phyloP scores from a whole-genome alignment of 2,329 filamentous ascomycete genomes.

The Fusarium ramigenum region DNA sequence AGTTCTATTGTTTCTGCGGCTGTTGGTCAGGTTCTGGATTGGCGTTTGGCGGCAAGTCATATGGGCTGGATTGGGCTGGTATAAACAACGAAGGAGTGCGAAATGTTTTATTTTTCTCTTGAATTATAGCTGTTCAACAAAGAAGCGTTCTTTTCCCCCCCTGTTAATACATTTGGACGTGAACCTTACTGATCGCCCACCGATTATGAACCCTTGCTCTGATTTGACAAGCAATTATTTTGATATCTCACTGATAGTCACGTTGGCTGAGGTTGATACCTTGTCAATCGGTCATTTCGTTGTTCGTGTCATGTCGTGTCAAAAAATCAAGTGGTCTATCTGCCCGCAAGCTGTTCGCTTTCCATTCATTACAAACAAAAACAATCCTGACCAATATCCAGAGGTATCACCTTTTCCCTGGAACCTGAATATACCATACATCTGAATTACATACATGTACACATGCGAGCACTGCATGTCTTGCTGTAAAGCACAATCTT shows the following conservation, averaged over 20 bases:
- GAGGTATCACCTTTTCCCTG: neutral
- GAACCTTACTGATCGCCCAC: neutral
- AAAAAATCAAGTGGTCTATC: constrained; percentile 29
- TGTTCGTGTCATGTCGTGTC: constrained; percentile 31
- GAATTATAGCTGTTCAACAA: constrained; percentile 37
- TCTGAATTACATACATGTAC: constrained; percentile 14
- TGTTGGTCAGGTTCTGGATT: constrained; percentile 37
- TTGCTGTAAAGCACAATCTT: neutral
- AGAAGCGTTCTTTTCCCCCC: constrained; percentile 25
- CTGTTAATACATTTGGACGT: neutral
- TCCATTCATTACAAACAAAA: constrained; percentile 14
- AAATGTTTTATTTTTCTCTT: constrained; percentile 25
- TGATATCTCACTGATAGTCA: neutral
- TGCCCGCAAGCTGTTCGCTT: constrained; percentile 15
- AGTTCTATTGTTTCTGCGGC: constrained; percentile 21
- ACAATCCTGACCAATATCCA: neutral
- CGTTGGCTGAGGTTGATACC: neutral
- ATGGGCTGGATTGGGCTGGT: constrained; percentile 21
- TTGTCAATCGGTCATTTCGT: constrained; percentile 20
- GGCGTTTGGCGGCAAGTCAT: constrained; percentile 41
- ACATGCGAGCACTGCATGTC: neutral
- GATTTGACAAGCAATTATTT: neutral
- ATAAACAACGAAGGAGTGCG: constrained; percentile 27
- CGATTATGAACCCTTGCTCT: neutral
- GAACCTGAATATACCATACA: constrained; percentile 7